Evolutionary conservation across 805 yeast genomes (phyloP).

Genomic region (Metschnikowia orientalis): DNA sequence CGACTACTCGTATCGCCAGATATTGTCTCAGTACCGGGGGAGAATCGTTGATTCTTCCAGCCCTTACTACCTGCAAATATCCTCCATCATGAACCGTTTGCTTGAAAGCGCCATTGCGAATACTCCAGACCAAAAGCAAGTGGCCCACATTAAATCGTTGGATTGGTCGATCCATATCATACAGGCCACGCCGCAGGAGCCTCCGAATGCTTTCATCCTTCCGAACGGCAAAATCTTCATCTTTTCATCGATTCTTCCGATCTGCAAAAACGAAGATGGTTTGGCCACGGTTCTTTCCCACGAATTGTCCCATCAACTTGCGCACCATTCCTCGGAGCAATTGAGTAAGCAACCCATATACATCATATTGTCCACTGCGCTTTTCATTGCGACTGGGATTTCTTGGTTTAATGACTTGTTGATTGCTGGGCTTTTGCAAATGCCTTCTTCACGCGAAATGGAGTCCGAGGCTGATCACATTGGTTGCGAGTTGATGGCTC

Average conservation of each 20-base stretch:
- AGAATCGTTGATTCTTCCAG: constrained; percentile 57
- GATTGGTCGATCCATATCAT: constrained; percentile 79
- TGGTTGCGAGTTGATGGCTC: constrained; percentile 87
- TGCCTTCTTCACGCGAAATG: constrained; percentile 90
- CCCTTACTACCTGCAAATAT: constrained; percentile 55
- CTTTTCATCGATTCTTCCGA: constrained; percentile 69
- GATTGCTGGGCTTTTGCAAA: constrained; percentile 53
- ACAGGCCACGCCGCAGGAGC: constrained; percentile 49
- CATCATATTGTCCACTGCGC: constrained; percentile 45
- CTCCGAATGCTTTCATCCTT: constrained; percentile 94
- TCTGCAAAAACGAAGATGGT: constrained; percentile 81
- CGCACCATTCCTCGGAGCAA: constrained; percentile 85
- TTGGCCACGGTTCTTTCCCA: constrained; percentile 93
- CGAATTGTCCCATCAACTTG: constrained; percentile 91
- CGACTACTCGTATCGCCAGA: constrained; percentile 55
- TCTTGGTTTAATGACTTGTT: constrained; percentile 48
- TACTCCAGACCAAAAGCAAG: constrained; percentile 30
- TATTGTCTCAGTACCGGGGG: constrained; percentile 49
- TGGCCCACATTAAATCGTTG: constrained; percentile 32
- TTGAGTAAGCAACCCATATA: constrained; percentile 73
- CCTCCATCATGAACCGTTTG: constrained; percentile 59
- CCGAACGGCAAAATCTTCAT: constrained; percentile 97
- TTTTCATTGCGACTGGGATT: constrained; percentile 60
- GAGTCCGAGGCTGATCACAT: constrained; percentile 95
- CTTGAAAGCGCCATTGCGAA: constrained; percentile 50